Evolutionary conservation across 306 rosid species (phyloP).

Genomic region (Corylus avellana): DNA sequence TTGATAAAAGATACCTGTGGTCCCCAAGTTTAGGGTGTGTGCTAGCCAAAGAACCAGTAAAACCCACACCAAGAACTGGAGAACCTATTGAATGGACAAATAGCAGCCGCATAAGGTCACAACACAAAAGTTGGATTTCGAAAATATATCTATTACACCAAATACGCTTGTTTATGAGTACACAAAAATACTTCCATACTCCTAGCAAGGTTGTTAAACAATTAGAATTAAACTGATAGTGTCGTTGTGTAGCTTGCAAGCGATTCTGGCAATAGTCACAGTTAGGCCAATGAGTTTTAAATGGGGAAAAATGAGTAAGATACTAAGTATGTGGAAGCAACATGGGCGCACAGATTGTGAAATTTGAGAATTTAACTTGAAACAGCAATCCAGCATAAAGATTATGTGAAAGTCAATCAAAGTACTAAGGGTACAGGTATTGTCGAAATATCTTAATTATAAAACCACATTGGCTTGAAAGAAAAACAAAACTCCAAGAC

Average conservation of each 20-base stretch:
- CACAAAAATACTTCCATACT: not conserved
- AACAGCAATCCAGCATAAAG: not conserved
- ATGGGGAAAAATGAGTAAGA: not conserved
- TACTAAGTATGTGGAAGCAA: not conserved
- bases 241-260: not conserved
- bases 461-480: not conserved
- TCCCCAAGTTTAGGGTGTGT: slow-evolving; percentile 70
- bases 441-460: not conserved
- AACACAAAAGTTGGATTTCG: too few species aligned
- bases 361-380: not conserved
- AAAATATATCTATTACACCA: not conserved
- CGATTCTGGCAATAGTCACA: not conserved
- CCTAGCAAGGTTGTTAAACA: not conserved
- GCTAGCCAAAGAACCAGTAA: slow-evolving; percentile 77
- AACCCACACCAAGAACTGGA: slow-evolving; percentile 89
- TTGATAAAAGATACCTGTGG: slow-evolving; percentile 61
- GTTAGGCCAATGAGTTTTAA: not conserved
- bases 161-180: not conserved
- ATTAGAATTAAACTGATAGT: not conserved
- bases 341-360: not conserved
- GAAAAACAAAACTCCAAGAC: not conserved
- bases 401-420: not conserved
- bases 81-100: slow-evolving; percentile 52
- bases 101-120: slow-evolving; percentile 16
- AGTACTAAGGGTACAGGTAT: not conserved